Percentiles rank a stretch among this genome's conserved stretches.
Conservation (phyloP, 352 stramenopile genomes). For the Phytophthora ramorum region DNA sequence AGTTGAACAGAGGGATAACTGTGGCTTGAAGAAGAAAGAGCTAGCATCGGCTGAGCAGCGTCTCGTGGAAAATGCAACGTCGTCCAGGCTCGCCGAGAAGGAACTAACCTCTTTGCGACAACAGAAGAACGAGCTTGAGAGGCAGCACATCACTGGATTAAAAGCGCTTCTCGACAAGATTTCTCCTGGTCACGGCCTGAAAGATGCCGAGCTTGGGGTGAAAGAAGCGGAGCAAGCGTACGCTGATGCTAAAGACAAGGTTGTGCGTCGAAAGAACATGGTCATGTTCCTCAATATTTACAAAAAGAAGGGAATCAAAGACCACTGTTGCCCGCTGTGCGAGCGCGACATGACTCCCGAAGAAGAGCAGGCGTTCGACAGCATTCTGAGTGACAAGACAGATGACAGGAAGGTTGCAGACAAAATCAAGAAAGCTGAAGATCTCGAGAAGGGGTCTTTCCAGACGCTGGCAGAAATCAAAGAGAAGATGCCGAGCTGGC, state of each 20-base stretch:
- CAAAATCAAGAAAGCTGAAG: slow-evolving; percentile 78
- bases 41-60: slow-evolving; percentile 39
- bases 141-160: slow-evolving; percentile 56
- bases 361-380: slow-evolving; percentile 68
- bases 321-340: slow-evolving; percentile 84
- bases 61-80: slow-evolving; percentile 61
- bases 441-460: slow-evolving; percentile 47
- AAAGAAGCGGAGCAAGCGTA: slow-evolving; percentile 66
- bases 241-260: slow-evolving; percentile 86
- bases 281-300: slow-evolving; percentile 87
- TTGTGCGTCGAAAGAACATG: slow-evolving; percentile 79
- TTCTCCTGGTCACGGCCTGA: slow-evolving; percentile 48
- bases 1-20: slow-evolving; percentile 21
- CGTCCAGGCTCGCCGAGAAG: slow-evolving; percentile 60
- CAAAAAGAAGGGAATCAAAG: slow-evolving; percentile 83
- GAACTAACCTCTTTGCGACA: slow-evolving; percentile 38
- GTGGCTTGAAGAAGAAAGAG: slow-evolving; percentile 38
- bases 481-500: slow-evolving; percentile 69
- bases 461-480: slow-evolving; percentile 70
- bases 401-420: slow-evolving; percentile 78
- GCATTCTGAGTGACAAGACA: slow-evolving; percentile 77
- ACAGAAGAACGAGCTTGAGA: slow-evolving; percentile 66
- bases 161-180: slow-evolving; percentile 60
- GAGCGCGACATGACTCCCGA: slow-evolving; percentile 60
- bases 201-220: slow-evolving; percentile 57